Percentiles rank a stretch among this genome's conserved stretches.
phyloP scores from a whole-genome alignment of 75 land plant genomes.

The Selaginella moellendorffii region DNA sequence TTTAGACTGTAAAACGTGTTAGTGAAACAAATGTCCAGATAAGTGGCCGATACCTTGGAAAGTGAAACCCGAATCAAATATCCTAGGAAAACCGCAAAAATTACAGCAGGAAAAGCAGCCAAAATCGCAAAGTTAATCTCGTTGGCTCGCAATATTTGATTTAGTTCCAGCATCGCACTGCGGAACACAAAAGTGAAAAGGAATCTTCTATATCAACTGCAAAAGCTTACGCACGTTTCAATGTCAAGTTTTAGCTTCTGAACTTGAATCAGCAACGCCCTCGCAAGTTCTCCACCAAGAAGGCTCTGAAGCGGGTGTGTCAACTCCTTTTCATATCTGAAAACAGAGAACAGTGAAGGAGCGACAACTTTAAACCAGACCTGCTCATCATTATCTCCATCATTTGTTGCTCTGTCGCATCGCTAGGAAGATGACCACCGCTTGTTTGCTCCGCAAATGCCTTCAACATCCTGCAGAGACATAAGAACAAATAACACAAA shows the following conservation, averaged over 20 bases:
- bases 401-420: constrained; percentile 71
- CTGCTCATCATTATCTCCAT: constrained; percentile 78
- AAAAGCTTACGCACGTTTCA: constrained; percentile 97
- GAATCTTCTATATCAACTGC: no score
- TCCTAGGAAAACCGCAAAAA: constrained; percentile 44
- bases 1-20: constrained; percentile 32
- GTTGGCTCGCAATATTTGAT: constrained; percentile 94
- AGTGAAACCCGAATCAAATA: constrained; percentile 45
- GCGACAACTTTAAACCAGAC: constrained; percentile 12
- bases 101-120: constrained; percentile 87
- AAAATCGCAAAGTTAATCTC: constrained; percentile 95
- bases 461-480: constrained; percentile 61
- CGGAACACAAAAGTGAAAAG: not conserved
- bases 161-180: constrained; percentile 95
- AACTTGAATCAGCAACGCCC: constrained; percentile 88
- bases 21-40: not conserved
- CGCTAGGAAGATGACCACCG: constrained; percentile 44
- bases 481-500: not conserved
- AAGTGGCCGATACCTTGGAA: constrained; percentile 24
- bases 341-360: not conserved
- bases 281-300: constrained; percentile 72
- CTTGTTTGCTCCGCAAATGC: constrained; percentile 56
- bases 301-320: constrained; percentile 78
- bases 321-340: constrained; percentile 90
- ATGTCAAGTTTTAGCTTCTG: constrained; percentile 95